Percentiles rank a stretch among this genome's conserved stretches.
phyloP scores from a whole-genome alignment of 495 filamentous ascomycete species.

The Aspergillus biplanus region DNA sequence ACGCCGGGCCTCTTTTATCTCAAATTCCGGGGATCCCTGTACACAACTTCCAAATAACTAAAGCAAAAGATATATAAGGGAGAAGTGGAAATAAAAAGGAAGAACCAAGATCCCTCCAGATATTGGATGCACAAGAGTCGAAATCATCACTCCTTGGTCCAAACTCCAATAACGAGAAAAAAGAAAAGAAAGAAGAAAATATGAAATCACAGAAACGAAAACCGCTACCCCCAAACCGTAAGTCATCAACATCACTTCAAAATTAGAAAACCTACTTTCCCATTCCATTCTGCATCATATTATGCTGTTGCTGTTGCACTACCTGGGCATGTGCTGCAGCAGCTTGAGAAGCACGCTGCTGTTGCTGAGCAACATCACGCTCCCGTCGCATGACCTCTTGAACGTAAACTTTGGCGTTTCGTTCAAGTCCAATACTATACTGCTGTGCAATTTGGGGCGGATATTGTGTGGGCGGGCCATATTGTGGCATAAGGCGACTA shows the following conservation, averaged over 20 bases:
- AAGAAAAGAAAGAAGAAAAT: slow-evolving; percentile 15
- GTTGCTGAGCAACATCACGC: slow-evolving; percentile 42
- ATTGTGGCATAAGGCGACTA: slow-evolving; percentile 42
- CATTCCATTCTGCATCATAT: slow-evolving; percentile 54
- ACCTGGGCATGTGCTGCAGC: slow-evolving; percentile 41
- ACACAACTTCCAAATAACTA: slow-evolving; percentile 29
- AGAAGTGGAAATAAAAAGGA: slow-evolving; percentile 13
- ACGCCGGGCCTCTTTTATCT: slow-evolving; percentile 31
- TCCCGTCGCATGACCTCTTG: slow-evolving; percentile 51
- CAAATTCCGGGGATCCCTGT: slow-evolving; percentile 24
- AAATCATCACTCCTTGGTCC: not conserved
- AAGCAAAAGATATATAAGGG: slow-evolving; percentile 18
- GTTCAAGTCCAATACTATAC: slow-evolving; percentile 39
- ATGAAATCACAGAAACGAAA: slow-evolving; percentile 14
- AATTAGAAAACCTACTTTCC: slow-evolving; percentile 31
- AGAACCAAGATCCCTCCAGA: slow-evolving; percentile 22
- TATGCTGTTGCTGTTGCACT: slow-evolving; percentile 49
- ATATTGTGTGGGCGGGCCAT: slow-evolving; percentile 47
- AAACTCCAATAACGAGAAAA: slow-evolving; percentile 13
- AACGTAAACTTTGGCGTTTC: slow-evolving; percentile 48
- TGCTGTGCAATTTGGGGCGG: slow-evolving; percentile 47
- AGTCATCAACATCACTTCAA: slow-evolving; percentile 9
- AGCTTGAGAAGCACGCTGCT: slow-evolving; percentile 38
- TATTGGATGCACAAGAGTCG: too few species aligned
- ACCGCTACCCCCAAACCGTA: slow-evolving; percentile 9